Conservation (phyloP, 2,329 filamentous ascomycete species). For the Amauroascus verrucosus region DNA sequence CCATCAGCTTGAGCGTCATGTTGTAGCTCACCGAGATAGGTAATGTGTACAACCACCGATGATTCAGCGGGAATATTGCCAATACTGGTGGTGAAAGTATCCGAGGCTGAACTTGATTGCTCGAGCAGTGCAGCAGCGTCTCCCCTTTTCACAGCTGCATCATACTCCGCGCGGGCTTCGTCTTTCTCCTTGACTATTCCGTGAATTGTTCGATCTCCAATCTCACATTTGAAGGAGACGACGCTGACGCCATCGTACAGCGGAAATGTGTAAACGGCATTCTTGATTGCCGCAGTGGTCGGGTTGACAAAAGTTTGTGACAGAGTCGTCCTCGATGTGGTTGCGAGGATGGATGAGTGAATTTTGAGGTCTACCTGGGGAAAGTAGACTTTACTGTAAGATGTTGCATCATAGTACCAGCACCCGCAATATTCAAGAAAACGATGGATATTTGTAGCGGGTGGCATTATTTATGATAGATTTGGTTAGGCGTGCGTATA, state of each 20-base stretch:
- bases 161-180: conserved; percentile 50
- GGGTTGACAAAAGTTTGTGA: conserved; percentile 55
- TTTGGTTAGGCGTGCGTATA: too few species aligned
- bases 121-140: conserved; percentile 57
- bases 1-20: conserved; percentile 51
- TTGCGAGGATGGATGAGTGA: conserved; percentile 52
- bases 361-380: conserved; percentile 49
- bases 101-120: conserved; percentile 49
- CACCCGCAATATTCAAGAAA: neutral
- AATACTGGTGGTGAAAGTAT: conserved; percentile 55
- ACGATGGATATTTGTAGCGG: too few species aligned
- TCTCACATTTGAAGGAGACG: conserved; percentile 54
- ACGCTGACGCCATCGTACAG: conserved; percentile 63
- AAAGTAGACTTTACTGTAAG: conserved; percentile 35
- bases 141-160: conserved; percentile 48
- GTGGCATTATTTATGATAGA: too few species aligned
- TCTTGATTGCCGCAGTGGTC: conserved; percentile 36
- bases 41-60: conserved; percentile 1
- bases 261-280: conserved; percentile 59
- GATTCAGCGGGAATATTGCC: conserved; percentile 53
- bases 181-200: conserved; percentile 58
- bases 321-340: conserved; percentile 30
- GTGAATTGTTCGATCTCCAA: conserved; percentile 46
- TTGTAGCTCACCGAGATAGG: conserved; percentile 6
- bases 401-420: neutral